Conservation (phyloP, 768 basidiomycete genomes). For the Coprinopsis cinerea region DNA sequence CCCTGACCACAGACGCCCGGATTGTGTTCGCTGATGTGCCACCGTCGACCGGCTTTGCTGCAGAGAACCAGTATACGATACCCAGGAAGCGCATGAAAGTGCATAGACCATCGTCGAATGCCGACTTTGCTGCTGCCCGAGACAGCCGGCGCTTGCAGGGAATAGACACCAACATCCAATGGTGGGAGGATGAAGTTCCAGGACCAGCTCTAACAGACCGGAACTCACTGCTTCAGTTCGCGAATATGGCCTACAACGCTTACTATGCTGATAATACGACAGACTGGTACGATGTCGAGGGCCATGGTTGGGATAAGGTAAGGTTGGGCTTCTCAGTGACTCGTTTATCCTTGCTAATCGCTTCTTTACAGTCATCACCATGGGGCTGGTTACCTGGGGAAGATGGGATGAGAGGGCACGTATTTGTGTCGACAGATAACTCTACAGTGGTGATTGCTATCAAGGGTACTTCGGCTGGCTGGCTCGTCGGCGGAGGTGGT, state of each 20-base stretch:
- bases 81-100: constrained; percentile 33
- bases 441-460: constrained; percentile 82
- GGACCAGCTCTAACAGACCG: constrained; percentile 72
- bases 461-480: constrained; percentile 87
- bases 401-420: constrained; percentile 89
- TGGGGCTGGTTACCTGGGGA: constrained; percentile 88
- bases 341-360: neutral
- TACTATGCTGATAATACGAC: constrained; percentile 49
- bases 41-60: constrained; percentile 18
- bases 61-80: constrained; percentile 34
- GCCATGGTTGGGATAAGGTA: constrained; percentile 54
- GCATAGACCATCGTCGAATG: constrained; percentile 41
- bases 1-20: constrained; percentile 44
- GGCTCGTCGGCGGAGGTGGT: constrained; percentile 64
- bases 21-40: constrained; percentile 54
- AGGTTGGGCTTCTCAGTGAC: constrained; percentile 13
- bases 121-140: constrained; percentile 32
- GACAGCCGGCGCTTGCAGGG: constrained; percentile 27
- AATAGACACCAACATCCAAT: constrained; percentile 35
- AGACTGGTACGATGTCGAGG: constrained; percentile 68
- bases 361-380: constrained; percentile 48
- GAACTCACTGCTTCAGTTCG: constrained; percentile 67
- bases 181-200: constrained; percentile 59
- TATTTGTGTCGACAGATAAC: constrained; percentile 82
- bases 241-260: constrained; percentile 88